Conservation (phyloP, 2,329 filamentous ascomycete genomes). For the Scortechinia acanthostroma region DNA sequence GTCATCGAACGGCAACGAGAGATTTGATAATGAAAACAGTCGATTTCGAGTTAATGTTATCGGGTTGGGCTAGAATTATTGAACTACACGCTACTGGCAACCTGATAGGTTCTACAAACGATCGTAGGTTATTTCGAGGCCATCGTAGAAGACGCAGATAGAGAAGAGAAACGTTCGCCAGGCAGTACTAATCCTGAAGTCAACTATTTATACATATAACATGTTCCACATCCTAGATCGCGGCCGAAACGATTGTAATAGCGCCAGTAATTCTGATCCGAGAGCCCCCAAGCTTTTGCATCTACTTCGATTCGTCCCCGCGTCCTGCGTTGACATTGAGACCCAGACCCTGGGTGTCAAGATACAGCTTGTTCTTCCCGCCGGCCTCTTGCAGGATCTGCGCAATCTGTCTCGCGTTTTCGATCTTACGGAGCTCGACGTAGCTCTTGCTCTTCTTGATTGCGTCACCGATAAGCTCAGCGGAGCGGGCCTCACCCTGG, state of each 20-base stretch:
- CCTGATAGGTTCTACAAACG: no score
- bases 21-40: no score
- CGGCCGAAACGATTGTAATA: background rate
- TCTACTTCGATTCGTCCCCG: slow-evolving; percentile 21
- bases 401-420: slow-evolving; percentile 90
- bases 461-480: slow-evolving; percentile 94
- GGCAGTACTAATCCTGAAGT: background rate
- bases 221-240: background rate
- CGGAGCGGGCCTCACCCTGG: slow-evolving; percentile 96
- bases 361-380: slow-evolving; percentile 85
- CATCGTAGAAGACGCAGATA: no score
- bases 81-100: no score
- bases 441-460: slow-evolving; percentile 99
- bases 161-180: background rate
- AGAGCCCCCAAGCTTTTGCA: no score
- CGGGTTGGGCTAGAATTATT: no score
- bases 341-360: slow-evolving; percentile 84
- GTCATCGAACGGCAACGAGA: no score
- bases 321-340: slow-evolving; percentile 69
- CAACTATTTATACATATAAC: background rate
- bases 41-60: no score
- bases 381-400: slow-evolving; percentile 76
- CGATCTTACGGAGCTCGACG: slow-evolving; percentile 93
- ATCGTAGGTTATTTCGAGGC: no score
- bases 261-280: background rate